phyloP scores from a whole-genome alignment of 2,329 filamentous ascomycete genomes.

The Mycocentrospora acerina region DNA sequence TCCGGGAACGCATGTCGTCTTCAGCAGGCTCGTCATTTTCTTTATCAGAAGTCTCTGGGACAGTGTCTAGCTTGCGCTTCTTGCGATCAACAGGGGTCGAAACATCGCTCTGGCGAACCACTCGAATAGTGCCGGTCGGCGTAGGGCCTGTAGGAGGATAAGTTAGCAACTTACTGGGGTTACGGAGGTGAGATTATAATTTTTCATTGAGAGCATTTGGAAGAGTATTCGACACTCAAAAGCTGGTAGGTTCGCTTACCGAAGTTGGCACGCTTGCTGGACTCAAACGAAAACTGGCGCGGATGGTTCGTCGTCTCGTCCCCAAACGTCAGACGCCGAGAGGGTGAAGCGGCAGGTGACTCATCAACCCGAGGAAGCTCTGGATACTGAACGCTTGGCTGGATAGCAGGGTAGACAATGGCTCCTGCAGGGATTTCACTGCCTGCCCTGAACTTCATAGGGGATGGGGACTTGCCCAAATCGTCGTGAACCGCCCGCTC shows the following conservation, averaged over 20 bases:
- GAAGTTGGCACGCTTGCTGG: conserved; percentile 49
- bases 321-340: conserved; percentile 40
- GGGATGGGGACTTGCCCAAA: conserved; percentile 37
- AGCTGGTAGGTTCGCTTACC: conserved; percentile 6
- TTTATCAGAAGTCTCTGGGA: conserved; percentile 44
- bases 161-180: neutral
- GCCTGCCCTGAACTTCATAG: conserved; percentile 37
- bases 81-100: conserved; percentile 35
- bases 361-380: conserved; percentile 32
- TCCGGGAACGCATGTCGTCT: conserved; percentile 33
- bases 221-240: too few relatives aligned
- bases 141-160: conserved; percentile 27
- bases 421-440: conserved; percentile 37
- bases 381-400: conserved; percentile 40
- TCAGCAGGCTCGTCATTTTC: conserved; percentile 43
- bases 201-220: neutral
- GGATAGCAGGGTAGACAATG: conserved; percentile 33
- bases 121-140: conserved; percentile 42
- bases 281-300: conserved; percentile 52
- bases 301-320: conserved; percentile 31
- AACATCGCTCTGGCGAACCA: conserved; percentile 49
- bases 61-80: conserved; percentile 49
- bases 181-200: too few relatives aligned
- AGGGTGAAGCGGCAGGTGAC: conserved; percentile 27
- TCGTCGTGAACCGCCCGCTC: conserved; percentile 38